A percentile compares a stretch with the other conserved stretches of the same genome.
These are phyloP conservation scores for Discostella stelligeroides DNA, from an alignment of 108 stramenopile species.

Conservation along the genomic window DNA sequence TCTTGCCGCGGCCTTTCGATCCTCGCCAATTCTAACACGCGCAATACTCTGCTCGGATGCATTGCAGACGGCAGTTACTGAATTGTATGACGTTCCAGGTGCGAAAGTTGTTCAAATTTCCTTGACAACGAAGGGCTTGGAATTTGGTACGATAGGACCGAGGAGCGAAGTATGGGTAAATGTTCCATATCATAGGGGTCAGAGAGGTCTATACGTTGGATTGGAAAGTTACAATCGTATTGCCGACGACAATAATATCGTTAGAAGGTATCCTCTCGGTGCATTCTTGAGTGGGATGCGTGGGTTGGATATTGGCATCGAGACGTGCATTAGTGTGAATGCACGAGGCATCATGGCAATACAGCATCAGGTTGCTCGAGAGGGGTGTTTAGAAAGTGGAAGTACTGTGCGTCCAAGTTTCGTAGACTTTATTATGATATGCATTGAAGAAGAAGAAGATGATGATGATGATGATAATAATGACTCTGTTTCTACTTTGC, in stretches of 20 bases:
- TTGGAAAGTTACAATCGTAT: conserved; percentile 32
- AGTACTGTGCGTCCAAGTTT: conserved; percentile 52
- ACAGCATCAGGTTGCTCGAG: conserved; percentile 64
- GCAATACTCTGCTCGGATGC: conserved; percentile 58
- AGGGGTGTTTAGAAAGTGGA: conserved; percentile 22
- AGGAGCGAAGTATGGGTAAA: conserved; percentile 46
- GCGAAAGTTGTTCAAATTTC: conserved; percentile 48
- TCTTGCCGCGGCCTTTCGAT: conserved; percentile 66
- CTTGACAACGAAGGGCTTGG: conserved; percentile 48
- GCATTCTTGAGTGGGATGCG: conserved; percentile 58
- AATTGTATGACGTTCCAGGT: conserved; percentile 59
- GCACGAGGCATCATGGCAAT: conserved; percentile 75
- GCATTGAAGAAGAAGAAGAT: conserved; percentile 57
- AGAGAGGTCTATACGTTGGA: conserved; percentile 46
- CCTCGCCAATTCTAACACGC: conserved; percentile 52
- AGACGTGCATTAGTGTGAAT: conserved; percentile 74
- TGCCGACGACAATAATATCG: neutral
- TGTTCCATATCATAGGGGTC: conserved; percentile 47
- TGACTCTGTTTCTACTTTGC: neutral
- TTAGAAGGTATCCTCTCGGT: conserved; percentile 34
- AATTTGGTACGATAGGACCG: conserved; percentile 59
- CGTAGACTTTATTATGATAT: conserved; percentile 71
- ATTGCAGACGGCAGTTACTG: conserved; percentile 50
- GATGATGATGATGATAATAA: conserved; percentile 30
- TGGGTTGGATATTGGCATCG: conserved; percentile 67